phyloP scores from a whole-genome alignment of 371 early-diverging fungal genomes.

The Syncephalastrum sp. region DNA sequence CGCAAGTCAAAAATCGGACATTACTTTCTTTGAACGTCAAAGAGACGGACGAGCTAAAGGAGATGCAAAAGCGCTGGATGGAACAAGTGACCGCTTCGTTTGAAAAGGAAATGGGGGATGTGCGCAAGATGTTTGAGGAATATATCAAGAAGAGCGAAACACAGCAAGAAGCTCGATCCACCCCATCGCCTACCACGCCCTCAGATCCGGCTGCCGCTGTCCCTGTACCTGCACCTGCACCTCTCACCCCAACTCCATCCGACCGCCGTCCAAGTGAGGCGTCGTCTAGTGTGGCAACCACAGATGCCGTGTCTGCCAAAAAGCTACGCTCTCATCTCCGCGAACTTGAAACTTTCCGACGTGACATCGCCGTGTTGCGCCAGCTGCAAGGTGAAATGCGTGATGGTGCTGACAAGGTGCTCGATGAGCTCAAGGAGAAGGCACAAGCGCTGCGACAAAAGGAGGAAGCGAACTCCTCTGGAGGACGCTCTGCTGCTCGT shows the following conservation, averaged over 20 bases:
- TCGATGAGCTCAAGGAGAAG: conserved; percentile 45
- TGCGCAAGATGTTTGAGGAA: conserved; percentile 26
- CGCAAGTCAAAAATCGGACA: conserved; percentile 60
- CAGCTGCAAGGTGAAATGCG: conserved; percentile 60
- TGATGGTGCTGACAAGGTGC: conserved; percentile 37
- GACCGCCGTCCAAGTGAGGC: not conserved
- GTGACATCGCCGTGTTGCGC: conserved; percentile 60
- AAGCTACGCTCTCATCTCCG: conserved; percentile 20
- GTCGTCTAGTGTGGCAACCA: not conserved
- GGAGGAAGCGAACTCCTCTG: conserved; percentile 8
- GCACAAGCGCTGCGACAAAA: conserved; percentile 38
- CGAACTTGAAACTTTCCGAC: conserved; percentile 38
- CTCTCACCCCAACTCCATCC: not conserved
- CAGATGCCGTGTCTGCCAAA: conserved; percentile 2
- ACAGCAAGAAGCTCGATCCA: conserved; percentile 1
- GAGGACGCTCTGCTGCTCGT: conserved; percentile 25
- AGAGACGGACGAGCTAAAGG: conserved; percentile 22
- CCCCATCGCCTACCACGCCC: not conserved
- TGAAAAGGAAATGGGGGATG: conserved; percentile 35
- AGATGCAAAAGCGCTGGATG: conserved; percentile 32
- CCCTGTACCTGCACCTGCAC: not conserved
- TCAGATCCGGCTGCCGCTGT: conserved; percentile 7
- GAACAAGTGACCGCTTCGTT: conserved; percentile 26
- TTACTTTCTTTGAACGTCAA: conserved; percentile 66
- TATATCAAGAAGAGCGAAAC: conserved; percentile 29